Conservation (phyloP, 1,284 basidiomycete species). For the Stygiomarasmius scandens region DNA sequence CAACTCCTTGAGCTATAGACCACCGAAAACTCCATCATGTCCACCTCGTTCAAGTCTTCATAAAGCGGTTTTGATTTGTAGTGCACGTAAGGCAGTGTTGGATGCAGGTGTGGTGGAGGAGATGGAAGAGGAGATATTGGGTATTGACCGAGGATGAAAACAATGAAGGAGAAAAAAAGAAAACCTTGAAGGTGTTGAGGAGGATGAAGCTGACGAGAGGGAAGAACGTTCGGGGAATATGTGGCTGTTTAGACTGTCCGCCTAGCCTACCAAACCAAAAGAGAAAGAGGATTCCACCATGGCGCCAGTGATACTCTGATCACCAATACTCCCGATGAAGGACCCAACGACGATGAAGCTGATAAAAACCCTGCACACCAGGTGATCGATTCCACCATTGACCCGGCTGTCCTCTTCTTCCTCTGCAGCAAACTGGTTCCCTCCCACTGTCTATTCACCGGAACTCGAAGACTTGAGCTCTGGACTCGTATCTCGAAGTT, state of each 20-base stretch:
- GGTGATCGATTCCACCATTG: conserved; percentile 34
- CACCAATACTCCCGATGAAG: conserved; percentile 1
- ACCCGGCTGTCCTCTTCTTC: conserved; percentile 42
- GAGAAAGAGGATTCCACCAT: too few species aligned
- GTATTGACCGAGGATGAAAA: conserved; percentile 43
- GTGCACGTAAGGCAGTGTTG: conserved; percentile 60
- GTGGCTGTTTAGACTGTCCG: conserved; percentile 39
- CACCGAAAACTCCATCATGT: conserved; percentile 17
- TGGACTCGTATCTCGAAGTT: conserved; percentile 76
- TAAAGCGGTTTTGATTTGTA: conserved; percentile 68
- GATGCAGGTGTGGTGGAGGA: conserved; percentile 39
- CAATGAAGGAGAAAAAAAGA: too few species aligned
- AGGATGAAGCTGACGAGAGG: too few species aligned
- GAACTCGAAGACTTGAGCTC: conserved; percentile 51
- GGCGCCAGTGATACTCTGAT: too few species aligned
- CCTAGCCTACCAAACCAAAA: conserved; percentile 22
- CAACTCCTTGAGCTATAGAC: conserved; percentile 12
- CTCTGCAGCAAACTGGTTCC: conserved; percentile 39
- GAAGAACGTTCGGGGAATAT: conserved; percentile 32
- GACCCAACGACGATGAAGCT: conserved; percentile 6
- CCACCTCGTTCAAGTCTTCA: conserved; percentile 57
- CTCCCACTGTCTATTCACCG: conserved; percentile 60
- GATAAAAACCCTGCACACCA: too few species aligned
- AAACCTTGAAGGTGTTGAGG: too few species aligned
- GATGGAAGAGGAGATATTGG: conserved; percentile 43